Percentiles rank a stretch among this genome's conserved stretches.
Conservation (phyloP, 2,329 filamentous ascomycete genomes). For the Falciphora oryzae region DNA sequence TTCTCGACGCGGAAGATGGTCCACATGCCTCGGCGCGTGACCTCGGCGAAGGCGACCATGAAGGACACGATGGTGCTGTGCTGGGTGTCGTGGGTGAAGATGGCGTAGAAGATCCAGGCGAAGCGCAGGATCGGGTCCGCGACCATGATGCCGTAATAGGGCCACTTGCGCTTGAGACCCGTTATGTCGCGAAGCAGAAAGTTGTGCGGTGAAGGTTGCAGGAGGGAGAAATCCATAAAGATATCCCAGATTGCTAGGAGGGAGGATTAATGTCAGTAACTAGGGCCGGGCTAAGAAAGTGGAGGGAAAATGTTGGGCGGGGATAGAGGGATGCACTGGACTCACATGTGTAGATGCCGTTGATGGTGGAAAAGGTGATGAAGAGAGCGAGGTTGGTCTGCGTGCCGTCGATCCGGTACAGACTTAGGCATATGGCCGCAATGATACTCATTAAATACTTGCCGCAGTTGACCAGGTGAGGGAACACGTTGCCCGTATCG, state of each 20-base stretch:
- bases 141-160: slow-evolving; percentile 82
- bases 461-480: slow-evolving; percentile 84
- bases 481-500: slow-evolving; percentile 83
- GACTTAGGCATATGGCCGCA: slow-evolving; percentile 68
- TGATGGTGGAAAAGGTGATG: slow-evolving; percentile 73
- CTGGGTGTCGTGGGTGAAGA: slow-evolving; percentile 73
- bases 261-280: not conserved
- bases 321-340: slow-evolving; percentile 12
- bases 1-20: slow-evolving; percentile 92
- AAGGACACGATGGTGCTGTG: slow-evolving; percentile 83
- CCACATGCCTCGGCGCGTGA: slow-evolving; percentile 85
- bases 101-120: slow-evolving; percentile 89
- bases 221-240: slow-evolving; percentile 92
- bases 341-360: slow-evolving; percentile 74
- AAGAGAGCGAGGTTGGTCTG: slow-evolving; percentile 61
- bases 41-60: slow-evolving; percentile 69
- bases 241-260: slow-evolving; percentile 76
- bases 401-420: slow-evolving; percentile 70
- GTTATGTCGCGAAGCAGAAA: slow-evolving; percentile 69
- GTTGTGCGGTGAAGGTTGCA: slow-evolving; percentile 66
- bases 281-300: too few species aligned
- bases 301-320: not conserved
- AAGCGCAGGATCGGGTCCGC: slow-evolving; percentile 83
- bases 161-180: slow-evolving; percentile 71
- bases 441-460: slow-evolving; percentile 86